Evolutionary conservation across 148 eudicot species (phyloP).

Genomic region (Persicaria tinctoria): DNA sequence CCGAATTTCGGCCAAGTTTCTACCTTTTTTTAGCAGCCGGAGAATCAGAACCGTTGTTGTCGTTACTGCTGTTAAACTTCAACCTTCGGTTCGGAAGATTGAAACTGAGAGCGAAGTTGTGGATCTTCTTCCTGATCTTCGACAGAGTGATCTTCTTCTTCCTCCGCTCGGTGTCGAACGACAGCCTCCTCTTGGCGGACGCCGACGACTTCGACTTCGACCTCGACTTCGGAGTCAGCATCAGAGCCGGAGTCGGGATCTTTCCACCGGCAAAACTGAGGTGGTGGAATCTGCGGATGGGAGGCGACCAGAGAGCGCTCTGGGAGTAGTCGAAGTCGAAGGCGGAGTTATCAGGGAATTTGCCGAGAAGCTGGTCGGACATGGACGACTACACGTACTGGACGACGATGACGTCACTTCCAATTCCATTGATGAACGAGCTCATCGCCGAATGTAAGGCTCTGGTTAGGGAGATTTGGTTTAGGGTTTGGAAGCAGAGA

Average conservation of each 20-base stretch:
- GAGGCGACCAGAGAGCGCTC: constrained; percentile 80
- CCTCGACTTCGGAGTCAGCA: constrained; percentile 12
- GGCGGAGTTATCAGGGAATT: constrained; percentile 63
- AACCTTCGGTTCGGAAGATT: constrained; percentile 4
- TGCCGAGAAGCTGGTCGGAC: constrained; percentile 41
- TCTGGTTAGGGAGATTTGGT: background rate
- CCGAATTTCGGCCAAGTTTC: background rate
- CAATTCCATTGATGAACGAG: constrained; percentile 6
- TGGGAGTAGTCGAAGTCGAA: constrained; percentile 78
- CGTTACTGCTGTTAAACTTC: background rate
- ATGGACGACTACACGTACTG: constrained; percentile 42
- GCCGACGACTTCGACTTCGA: constrained; percentile 11
- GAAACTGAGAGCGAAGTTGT: background rate
- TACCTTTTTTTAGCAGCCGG: background rate
- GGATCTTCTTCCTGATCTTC: background rate
- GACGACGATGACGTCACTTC: constrained; percentile 33
- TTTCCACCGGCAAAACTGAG: constrained; percentile 4
- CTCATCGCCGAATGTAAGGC: background rate
- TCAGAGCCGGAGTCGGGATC: background rate
- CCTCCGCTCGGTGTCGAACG: constrained; percentile 23
- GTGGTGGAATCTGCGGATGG: constrained; percentile 35
- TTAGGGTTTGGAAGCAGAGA: background rate
- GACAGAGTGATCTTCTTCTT: constrained; percentile 17
- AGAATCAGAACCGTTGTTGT: background rate
- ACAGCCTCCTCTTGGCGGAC: constrained; percentile 22